These are phyloP conservation scores for Pistacia vera DNA, from an alignment of 345 rosid genomes.

Conservation along the genomic window DNA sequence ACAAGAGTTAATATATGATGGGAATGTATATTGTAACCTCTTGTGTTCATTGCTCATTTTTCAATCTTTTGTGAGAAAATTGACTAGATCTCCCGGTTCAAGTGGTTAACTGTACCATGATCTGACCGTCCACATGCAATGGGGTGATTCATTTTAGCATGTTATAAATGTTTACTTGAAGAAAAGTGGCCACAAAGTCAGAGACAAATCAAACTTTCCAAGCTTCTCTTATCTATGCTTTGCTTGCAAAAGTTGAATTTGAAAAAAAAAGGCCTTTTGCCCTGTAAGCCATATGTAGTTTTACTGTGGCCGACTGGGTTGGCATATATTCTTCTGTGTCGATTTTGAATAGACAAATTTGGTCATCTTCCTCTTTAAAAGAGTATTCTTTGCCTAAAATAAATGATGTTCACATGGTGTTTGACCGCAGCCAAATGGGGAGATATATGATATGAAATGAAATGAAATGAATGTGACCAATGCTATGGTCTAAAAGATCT, in stretches of 20 bases:
- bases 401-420: neutral
- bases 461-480: neutral
- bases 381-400: neutral
- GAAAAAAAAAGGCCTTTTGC: neutral
- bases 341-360: too few relatives aligned
- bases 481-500: neutral
- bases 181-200: neutral
- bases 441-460: too few relatives aligned
- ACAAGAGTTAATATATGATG: conserved; percentile 34
- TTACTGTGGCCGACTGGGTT: neutral
- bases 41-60: too few relatives aligned
- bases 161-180: neutral
- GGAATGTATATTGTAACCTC: conserved; percentile 27
- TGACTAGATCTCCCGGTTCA: neutral
- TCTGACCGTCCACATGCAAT: too few relatives aligned
- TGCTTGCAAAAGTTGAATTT: too few relatives aligned
- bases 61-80: neutral
- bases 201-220: neutral
- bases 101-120: neutral
- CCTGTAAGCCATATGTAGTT: neutral
- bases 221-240: neutral
- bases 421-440: conserved; percentile 3
- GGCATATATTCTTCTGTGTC: too few relatives aligned
- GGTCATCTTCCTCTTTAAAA: too few relatives aligned
- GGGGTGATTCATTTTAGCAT: neutral